These are phyloP conservation scores for Oidiodendron maius DNA, from an alignment of 495 filamentous ascomycete genomes.

Conservation along the genomic window DNA sequence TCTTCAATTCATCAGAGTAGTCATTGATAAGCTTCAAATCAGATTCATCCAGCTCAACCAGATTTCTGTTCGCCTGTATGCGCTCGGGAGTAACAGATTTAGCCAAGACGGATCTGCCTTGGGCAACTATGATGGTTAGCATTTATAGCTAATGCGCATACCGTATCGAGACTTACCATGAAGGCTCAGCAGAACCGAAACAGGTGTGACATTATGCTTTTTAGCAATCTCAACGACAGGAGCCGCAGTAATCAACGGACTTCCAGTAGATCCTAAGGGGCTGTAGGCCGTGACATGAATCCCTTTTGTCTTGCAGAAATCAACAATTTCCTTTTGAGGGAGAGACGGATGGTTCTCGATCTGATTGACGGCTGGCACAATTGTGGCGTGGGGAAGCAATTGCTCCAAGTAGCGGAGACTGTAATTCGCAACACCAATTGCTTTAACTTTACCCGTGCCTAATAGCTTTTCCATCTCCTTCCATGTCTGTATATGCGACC, in stretches of 20 bases:
- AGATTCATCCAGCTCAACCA: conserved; percentile 59
- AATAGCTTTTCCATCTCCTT: conserved; percentile 73
- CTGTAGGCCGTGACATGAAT: conserved; percentile 75
- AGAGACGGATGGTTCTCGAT: conserved; percentile 83
- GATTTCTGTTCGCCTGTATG: conserved; percentile 62
- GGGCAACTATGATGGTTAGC: conserved; percentile 42
- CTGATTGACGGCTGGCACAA: conserved; percentile 82
- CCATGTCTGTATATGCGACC: conserved; percentile 70
- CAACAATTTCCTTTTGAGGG: conserved; percentile 82
- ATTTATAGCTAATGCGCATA: not conserved
- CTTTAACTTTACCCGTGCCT: conserved; percentile 59
- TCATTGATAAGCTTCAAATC: conserved; percentile 55
- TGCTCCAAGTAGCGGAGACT: conserved; percentile 66
- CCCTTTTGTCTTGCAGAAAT: conserved; percentile 65
- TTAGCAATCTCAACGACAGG: conserved; percentile 63
- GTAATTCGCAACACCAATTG: conserved; percentile 84
- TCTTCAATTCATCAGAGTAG: conserved; percentile 41
- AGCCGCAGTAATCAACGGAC: conserved; percentile 63
- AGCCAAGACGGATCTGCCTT: conserved; percentile 67
- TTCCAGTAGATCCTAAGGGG: conserved; percentile 72
- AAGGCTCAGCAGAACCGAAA: conserved; percentile 66
- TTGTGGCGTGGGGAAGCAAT: conserved; percentile 56
- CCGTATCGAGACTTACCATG: conserved; percentile 43
- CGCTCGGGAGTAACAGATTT: conserved; percentile 73
- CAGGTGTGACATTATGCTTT: conserved; percentile 57